These are phyloP conservation scores for Globisporangium middletonii DNA, from an alignment of 352 stramenopile species.

Conservation along the genomic window DNA sequence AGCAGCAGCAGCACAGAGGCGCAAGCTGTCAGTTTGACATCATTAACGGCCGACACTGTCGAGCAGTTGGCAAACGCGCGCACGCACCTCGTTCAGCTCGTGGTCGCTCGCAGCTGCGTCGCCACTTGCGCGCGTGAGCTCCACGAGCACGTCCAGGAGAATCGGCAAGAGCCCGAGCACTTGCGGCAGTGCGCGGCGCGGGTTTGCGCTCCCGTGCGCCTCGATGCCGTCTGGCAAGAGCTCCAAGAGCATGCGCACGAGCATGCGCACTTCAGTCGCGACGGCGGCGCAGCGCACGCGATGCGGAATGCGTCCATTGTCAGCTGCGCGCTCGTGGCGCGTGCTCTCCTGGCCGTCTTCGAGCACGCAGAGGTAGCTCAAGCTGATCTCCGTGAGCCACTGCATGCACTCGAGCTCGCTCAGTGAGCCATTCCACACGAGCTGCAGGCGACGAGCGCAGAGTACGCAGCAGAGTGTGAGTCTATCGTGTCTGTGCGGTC, in stretches of 20 bases:
- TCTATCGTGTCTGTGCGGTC: background rate
- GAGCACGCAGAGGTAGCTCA: slow-evolving; percentile 50
- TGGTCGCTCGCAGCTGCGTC: slow-evolving; percentile 2
- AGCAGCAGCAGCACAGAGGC: no score
- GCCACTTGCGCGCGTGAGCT: slow-evolving; percentile 11
- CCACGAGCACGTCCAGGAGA: slow-evolving; percentile 38
- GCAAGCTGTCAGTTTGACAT: no score
- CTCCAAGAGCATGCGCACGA: slow-evolving; percentile 53
- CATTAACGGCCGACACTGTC: no score
- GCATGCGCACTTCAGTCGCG: slow-evolving; percentile 34
- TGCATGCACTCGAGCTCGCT: slow-evolving; percentile 73
- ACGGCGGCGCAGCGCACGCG: slow-evolving; percentile 19
- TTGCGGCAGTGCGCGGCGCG: slow-evolving; percentile 42
- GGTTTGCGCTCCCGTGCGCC: slow-evolving; percentile 9
- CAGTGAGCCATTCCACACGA: slow-evolving; percentile 39
- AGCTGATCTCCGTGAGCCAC: slow-evolving; percentile 67
- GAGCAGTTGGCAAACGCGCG: background rate
- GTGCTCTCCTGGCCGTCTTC: slow-evolving; percentile 20
- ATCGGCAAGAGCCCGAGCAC: slow-evolving; percentile 55
- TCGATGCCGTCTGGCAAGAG: slow-evolving; percentile 45
- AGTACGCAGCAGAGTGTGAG: no score
- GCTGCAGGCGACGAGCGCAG: slow-evolving; percentile 3
- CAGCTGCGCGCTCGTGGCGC: background rate
- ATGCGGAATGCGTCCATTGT: background rate
- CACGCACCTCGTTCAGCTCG: slow-evolving; percentile 24